Conservation (phyloP, 805 yeast species). For the Myxozyma sirexii region DNA sequence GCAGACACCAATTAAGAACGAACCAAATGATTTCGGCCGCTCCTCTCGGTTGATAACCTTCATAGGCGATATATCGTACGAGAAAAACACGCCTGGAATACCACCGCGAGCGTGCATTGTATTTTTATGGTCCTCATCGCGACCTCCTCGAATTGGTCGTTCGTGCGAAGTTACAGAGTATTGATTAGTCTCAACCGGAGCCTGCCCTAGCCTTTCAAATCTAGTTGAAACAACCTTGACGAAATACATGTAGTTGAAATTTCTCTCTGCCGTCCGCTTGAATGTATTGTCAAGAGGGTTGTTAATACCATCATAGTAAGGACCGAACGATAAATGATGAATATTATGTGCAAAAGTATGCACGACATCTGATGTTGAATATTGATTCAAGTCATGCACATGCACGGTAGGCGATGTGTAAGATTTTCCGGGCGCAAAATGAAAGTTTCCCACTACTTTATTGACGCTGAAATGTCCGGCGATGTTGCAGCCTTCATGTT, state of each 20-base stretch:
- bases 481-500: conserved; percentile 86
- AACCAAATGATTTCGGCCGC: conserved; percentile 72
- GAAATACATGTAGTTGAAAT: conserved; percentile 72
- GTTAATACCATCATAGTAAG: conserved; percentile 40
- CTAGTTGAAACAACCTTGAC: conserved; percentile 89
- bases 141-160: conserved; percentile 82
- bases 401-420: conserved; percentile 61
- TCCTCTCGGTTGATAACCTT: conserved; percentile 84
- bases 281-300: conserved; percentile 59
- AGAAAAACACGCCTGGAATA: conserved; percentile 82
- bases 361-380: conserved; percentile 52
- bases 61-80: conserved; percentile 90
- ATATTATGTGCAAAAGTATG: conserved; percentile 78
- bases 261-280: conserved; percentile 40
- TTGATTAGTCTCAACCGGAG: conserved; percentile 74
- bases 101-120: conserved; percentile 77
- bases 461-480: conserved; percentile 77
- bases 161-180: conserved; percentile 87
- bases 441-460: conserved; percentile 86
- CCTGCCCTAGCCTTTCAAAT: conserved; percentile 63
- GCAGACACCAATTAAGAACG: conserved; percentile 77
- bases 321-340: conserved; percentile 83
- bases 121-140: conserved; percentile 88
- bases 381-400: conserved; percentile 82
- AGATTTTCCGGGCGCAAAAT: conserved; percentile 94